phyloP scores from a whole-genome alignment of 2,329 filamentous ascomycete species.

The Alternaria longipes region DNA sequence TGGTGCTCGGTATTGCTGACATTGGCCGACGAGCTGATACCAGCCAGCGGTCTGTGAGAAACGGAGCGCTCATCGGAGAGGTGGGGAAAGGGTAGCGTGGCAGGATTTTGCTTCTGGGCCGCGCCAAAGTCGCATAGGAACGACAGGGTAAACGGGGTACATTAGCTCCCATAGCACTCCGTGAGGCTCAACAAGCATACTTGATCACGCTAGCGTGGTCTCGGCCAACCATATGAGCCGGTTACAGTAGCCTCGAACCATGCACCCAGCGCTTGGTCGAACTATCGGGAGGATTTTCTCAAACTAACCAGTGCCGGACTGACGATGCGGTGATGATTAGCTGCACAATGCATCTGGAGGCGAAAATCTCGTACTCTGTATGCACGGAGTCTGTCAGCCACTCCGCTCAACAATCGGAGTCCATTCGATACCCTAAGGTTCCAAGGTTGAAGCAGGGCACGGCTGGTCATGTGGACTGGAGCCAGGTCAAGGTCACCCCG shows the following conservation, averaged over 20 bases:
- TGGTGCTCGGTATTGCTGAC: slow-evolving; percentile 6
- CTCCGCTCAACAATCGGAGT: slow-evolving; percentile 14
- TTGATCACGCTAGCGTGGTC: slow-evolving; percentile 26
- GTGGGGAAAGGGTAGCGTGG: slow-evolving; percentile 16
- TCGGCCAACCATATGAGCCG: slow-evolving; percentile 23
- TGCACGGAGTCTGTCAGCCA: slow-evolving; percentile 6
- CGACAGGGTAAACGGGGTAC: slow-evolving; percentile 34
- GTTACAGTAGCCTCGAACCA: slow-evolving; percentile 9
- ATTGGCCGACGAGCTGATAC: slow-evolving; percentile 11
- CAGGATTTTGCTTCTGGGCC: slow-evolving; percentile 39
- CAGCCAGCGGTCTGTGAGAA: slow-evolving; percentile 18
- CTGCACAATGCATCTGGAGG: slow-evolving; percentile 14
- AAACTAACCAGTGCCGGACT: slow-evolving; percentile 9
- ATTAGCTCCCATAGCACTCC: slow-evolving; percentile 33
- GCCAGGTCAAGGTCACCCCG: slow-evolving; percentile 1
- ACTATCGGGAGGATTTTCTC: slow-evolving; percentile 36
- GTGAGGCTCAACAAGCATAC: slow-evolving; percentile 42
- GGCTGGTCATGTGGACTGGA: slow-evolving; percentile 8
- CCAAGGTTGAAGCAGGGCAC: background rate
- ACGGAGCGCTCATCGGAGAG: slow-evolving; percentile 15
- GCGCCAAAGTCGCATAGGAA: slow-evolving; percentile 17
- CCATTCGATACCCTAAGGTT: slow-evolving; percentile 1
- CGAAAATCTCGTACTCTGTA: slow-evolving; percentile 2
- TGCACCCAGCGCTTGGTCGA: slow-evolving; percentile 26
- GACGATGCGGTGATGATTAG: background rate